Conservation (phyloP, 179 eudicot genomes). For the Corrigiola litoralis region DNA sequence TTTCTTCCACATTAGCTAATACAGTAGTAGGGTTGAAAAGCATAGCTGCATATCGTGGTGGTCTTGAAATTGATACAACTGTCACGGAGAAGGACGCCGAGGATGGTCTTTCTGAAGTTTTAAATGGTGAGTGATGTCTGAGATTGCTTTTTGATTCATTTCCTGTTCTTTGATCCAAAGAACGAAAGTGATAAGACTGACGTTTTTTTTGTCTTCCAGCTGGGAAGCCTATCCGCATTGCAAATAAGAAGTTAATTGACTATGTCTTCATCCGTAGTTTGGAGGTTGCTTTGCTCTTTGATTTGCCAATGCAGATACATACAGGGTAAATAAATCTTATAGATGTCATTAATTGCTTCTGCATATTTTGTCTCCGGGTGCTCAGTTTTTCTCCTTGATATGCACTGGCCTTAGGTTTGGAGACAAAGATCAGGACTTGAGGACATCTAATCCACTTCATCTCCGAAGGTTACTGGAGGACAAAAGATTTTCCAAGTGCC, state of each 20-base stretch:
- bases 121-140: slow-evolving; percentile 45
- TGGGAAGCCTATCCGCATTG: slow-evolving; percentile 64
- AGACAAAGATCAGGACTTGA: slow-evolving; percentile 89
- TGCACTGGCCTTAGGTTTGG: slow-evolving; percentile 55
- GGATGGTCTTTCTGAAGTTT: slow-evolving; percentile 64
- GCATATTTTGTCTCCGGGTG: not conserved
- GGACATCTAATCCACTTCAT: slow-evolving; percentile 89
- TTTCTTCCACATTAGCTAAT: slow-evolving; percentile 44
- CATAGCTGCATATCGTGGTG: slow-evolving; percentile 93
- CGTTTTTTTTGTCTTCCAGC: slow-evolving; percentile 41
- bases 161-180: not conserved
- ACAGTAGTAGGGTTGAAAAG: slow-evolving; percentile 77
- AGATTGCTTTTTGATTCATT: slow-evolving; percentile 1
- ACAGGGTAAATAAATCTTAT: slow-evolving; percentile 61
- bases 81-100: slow-evolving; percentile 64
- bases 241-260: slow-evolving; percentile 74
- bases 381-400: slow-evolving; percentile 5
- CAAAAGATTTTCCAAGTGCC: slow-evolving; percentile 61
- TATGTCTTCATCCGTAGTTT: slow-evolving; percentile 64
- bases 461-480: slow-evolving; percentile 83
- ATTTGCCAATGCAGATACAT: slow-evolving; percentile 90
- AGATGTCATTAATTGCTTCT: not conserved
- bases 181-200: not conserved
- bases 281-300: slow-evolving; percentile 68
- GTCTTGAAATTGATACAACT: slow-evolving; percentile 78